Evolutionary conservation across 345 rosid genomes (phyloP).

Genomic region (Nephelium lappaceum): DNA sequence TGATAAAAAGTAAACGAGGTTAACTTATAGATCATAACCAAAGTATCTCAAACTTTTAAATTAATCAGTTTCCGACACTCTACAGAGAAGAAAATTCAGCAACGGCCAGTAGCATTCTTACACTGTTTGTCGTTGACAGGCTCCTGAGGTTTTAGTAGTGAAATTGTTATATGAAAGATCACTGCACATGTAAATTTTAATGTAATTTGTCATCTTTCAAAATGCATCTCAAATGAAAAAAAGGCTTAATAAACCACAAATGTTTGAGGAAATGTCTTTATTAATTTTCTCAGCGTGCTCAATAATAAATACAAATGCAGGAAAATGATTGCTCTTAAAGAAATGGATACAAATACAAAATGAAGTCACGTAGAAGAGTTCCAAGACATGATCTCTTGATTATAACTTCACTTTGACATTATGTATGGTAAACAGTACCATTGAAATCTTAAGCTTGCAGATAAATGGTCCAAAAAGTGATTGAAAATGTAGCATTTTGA

Average conservation of each 20-base stretch:
- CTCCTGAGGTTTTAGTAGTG: neutral
- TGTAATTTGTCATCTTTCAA: neutral
- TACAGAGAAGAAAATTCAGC: neutral
- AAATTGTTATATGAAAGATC: slow-evolving; percentile 46
- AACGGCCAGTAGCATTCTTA: slow-evolving; percentile 22
- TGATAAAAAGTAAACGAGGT: neutral
- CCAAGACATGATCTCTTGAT: too few species aligned
- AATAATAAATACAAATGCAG: neutral
- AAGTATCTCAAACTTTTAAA: neutral
- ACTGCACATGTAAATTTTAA: slow-evolving; percentile 22
- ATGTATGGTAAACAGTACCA: too few species aligned
- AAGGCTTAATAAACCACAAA: neutral
- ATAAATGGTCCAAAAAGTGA: too few species aligned
- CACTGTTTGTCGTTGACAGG: slow-evolving; percentile 20
- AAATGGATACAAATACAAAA: neutral
- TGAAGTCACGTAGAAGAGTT: too few species aligned
- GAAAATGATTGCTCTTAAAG: neutral
- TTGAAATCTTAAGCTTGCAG: too few species aligned
- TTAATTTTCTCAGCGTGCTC: neutral
- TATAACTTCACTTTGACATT: too few species aligned
- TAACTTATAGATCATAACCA: neutral
- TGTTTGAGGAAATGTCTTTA: neutral
- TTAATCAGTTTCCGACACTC: neutral
- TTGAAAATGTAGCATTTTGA: too few species aligned
- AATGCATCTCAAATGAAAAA: neutral